Conservation (phyloP, 129 eudicot genomes). For the Chrysanthemum makinoi region DNA sequence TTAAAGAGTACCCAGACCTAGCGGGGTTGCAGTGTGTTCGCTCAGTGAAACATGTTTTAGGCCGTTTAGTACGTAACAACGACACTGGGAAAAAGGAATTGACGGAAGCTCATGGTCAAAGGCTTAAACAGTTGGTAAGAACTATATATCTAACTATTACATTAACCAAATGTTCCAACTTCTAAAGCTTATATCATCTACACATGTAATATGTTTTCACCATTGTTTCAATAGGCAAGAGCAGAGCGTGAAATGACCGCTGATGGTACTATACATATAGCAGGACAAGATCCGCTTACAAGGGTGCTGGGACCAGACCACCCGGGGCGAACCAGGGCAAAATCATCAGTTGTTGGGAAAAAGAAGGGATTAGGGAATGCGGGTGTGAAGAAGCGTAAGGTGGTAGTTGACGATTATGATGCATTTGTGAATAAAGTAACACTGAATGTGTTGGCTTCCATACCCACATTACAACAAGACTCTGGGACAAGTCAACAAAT, state of each 20-base stretch:
- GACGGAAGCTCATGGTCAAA: background rate
- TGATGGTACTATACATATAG: no score
- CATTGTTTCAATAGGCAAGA: no score
- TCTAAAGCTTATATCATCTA: no score
- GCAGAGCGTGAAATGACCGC: no score
- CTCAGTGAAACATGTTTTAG: background rate
- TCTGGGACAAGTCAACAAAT: background rate
- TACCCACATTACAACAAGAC: background rate
- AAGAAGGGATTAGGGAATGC: background rate
- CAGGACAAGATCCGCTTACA: no score
- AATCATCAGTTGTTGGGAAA: background rate
- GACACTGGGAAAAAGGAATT: background rate
- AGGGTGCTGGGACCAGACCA: background rate
- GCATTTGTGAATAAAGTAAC: background rate
- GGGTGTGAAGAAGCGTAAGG: background rate
- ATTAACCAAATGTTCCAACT: no score
- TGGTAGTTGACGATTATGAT: background rate
- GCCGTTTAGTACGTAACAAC: background rate
- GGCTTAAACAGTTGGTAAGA: background rate
- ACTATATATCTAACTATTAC: background rate
- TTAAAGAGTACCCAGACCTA: no score
- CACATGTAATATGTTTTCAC: no score
- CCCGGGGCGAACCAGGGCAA: background rate
- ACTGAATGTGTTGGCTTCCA: background rate
- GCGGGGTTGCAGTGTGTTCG: background rate